A percentile compares a stretch with the other conserved stretches of the same genome.
phyloP scores from a whole-genome alignment of 106 monocot genomes.

The Alisma plantagoaquatica region DNA sequence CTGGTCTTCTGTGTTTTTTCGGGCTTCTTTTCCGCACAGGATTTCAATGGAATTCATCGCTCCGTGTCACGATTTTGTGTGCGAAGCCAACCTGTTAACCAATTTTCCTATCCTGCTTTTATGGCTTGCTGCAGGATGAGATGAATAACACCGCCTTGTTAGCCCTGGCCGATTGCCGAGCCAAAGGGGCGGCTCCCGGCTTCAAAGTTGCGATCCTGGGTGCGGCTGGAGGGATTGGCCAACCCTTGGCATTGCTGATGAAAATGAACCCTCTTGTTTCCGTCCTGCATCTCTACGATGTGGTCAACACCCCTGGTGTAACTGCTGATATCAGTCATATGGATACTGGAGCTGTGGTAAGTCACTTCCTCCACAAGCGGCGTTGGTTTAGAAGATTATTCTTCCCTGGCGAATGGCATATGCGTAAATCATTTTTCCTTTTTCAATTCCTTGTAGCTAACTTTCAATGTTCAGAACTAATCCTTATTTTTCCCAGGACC shows the following conservation, averaged over 20 bases:
- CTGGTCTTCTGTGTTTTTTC: neutral
- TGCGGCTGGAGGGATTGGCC: constrained; percentile 40
- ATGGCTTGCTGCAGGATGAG: constrained; percentile 1
- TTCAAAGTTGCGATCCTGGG: constrained; percentile 45
- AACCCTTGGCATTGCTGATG: constrained; percentile 34
- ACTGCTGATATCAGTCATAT: constrained; percentile 47
- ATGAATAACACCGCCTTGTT: constrained; percentile 7
- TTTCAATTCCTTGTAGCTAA: neutral
- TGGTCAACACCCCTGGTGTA: constrained; percentile 41
- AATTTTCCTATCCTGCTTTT: neutral
- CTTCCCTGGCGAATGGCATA: neutral
- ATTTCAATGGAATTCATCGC: neutral
- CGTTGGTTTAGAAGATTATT: neutral
- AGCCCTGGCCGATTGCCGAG: constrained; percentile 23
- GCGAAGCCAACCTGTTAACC: neutral
- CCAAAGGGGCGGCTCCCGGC: constrained; percentile 36
- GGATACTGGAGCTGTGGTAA: constrained; percentile 47
- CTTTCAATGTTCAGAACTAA: neutral
- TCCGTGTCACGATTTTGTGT: neutral
- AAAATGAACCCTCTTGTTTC: constrained; percentile 42
- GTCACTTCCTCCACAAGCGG: neutral
- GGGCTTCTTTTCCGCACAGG: neutral
- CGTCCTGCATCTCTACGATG: constrained; percentile 44
- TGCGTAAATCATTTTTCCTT: neutral
- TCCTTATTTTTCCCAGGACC: neutral